Base-by-base conservation (phyloP, 2,329 filamentous ascomycete species). In the Metarhizium rileyi region DNA sequence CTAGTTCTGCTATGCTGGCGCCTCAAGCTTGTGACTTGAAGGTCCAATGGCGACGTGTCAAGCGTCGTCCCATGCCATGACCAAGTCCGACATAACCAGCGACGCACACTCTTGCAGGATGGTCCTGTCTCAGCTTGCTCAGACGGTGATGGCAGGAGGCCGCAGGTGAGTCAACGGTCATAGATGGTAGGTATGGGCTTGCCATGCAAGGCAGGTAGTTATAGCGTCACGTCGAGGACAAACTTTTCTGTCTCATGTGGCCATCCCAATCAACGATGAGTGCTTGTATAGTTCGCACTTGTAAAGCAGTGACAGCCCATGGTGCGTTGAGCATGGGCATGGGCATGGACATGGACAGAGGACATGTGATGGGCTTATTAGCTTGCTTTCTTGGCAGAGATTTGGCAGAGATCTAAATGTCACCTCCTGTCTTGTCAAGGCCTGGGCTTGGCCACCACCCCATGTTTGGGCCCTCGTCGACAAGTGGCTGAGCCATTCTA, bases 121-220 rank as follows among this genome's bases (percentile, higher is more conserved):
- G 30, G 30, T 46, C 23, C n/a, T 46, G 44, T 46, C 44, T 46
- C 30, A 46, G 44, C 20, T n/a, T 23, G 22, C 30, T 26, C 33
- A 47, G 33, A 30, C 28, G 45, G 35, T 38, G 28, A 3, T 30
- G 2, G 35, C 33, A 47, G 5, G 2, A 20, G 20, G 20, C 14
- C 22, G 20, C 20, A 42, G 20, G 38, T 42, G 22, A 42, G 38
- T 25, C 38, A 42, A 23, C 1, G 16, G 22, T 22, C 38, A 25
- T 42, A 25, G 38, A 23, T 42, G 8, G 14, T 1, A 42, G 38
- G 38, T 42, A 42, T 42, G 38, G 38, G 25, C n/a, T 42, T 42
- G 25, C 38, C 38, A 23, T 3, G 36, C 14, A 2, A 20, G 38
- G 38, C n/a, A 42, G 16, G 38, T 3, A 36, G n/a, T n/a, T n/a